A percentile compares a stretch with the other conserved stretches of the same genome.
Evolutionary conservation across 2,329 filamentous ascomycete species (phyloP).

Genomic region (Neofusicoccum sp.): DNA sequence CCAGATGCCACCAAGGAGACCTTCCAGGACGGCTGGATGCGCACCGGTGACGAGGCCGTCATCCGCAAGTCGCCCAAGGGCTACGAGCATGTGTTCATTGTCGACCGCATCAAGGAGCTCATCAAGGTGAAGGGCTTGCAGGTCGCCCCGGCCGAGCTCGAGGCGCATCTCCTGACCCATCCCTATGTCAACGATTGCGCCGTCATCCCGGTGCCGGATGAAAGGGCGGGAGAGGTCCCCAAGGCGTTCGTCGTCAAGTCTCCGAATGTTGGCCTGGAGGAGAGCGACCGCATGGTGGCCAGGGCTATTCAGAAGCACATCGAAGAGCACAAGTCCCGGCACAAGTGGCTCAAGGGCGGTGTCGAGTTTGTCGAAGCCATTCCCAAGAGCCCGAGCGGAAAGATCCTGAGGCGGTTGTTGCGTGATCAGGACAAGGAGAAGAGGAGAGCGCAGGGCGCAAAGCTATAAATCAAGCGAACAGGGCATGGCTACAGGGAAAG

Average conservation of each 20-base stretch:
- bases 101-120: constrained; percentile 78
- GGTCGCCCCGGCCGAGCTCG: constrained; percentile 82
- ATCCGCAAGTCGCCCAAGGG: constrained; percentile 65
- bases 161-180: constrained; percentile 76
- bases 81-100: constrained; percentile 80
- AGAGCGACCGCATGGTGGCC: constrained; percentile 52
- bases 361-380: constrained; percentile 54
- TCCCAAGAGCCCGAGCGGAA: constrained; percentile 65
- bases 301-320: constrained; percentile 61
- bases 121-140: constrained; percentile 82
- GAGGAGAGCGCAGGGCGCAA: constrained; percentile 65
- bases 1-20: constrained; percentile 80
- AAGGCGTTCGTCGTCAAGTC: constrained; percentile 67
- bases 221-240: constrained; percentile 62
- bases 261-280: constrained; percentile 54
- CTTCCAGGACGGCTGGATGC: constrained; percentile 76
- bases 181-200: constrained; percentile 75
- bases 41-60: constrained; percentile 82
- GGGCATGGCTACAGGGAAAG: too few relatives aligned
- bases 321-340: constrained; percentile 61
- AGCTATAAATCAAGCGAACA: constrained; percentile 53
- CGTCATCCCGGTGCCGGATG: constrained; percentile 73
- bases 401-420: constrained; percentile 65
- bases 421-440: constrained; percentile 74
- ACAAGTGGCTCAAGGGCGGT: constrained; percentile 65